Evolutionary conservation across 805 yeast genomes (phyloP), one percentile per base, ranked within the genome.

Genomic region (Dipodascopsis uninucleata): DNA sequence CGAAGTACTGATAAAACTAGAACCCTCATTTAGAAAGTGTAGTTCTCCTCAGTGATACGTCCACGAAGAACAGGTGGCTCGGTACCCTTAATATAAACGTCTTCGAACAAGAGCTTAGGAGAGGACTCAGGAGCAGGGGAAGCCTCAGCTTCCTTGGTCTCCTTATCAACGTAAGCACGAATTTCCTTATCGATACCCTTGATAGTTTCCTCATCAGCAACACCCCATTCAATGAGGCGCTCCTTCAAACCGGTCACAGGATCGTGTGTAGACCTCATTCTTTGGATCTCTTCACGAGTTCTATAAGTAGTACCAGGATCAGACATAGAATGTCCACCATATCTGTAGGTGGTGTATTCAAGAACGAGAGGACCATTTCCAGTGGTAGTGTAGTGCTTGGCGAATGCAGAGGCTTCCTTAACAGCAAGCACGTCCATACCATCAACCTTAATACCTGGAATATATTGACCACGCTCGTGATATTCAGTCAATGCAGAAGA

Each of bases 281-380:
- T 90, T 75, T 89, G 97, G 60, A 93, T 93, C 76, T 93, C 98
- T 75, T 93, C 98, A 77, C 98, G 89, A 66, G 98, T 93, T 81
- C 98, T 85, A 82, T 93, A 93, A 58, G 98, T 93, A 70, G 98
- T 93, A 78, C 98, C 98, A 64, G 98, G 98, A 74, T 93, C 98
- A 59, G 97, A 90, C 97, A 93, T 93, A 60, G 98, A 93, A 81
- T 93, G 98, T 70, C 98, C 98, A 76, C 97, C 97, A 70, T 93
- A 93, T 78, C 98, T 85, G 76, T 93, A 93, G 61, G 98, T 93
- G 76, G 89, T 97, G 72, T 84, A 93, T 77, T 93, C 98, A 59
- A 93, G 66, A 43, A 93, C 96, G 59, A 93, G 71, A 56, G 98
- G 98, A 56, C 97, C 98, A 64, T 90, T 89, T 64, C 96, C 96